Conservation (phyloP, 116 monocot genomes). For the Cymodocea nodosa region DNA sequence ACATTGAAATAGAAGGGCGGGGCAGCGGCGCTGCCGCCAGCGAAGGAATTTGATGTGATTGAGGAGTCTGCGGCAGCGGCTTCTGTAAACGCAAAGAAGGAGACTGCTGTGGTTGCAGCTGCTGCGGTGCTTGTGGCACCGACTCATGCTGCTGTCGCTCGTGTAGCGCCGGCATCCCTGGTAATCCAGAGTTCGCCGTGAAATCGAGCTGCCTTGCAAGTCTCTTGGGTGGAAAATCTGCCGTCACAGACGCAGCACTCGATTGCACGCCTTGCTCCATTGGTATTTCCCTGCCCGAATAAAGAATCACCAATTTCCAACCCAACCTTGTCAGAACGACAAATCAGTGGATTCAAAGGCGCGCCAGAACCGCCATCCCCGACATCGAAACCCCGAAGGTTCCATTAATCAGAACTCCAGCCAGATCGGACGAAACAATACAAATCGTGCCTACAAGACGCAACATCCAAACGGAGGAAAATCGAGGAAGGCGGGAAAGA, state of each 20-base stretch:
- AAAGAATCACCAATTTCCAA: neutral
- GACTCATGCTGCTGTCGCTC: neutral
- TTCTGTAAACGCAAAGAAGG: neutral
- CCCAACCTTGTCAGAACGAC: slow-evolving; percentile 2
- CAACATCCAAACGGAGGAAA: too few relatives aligned
- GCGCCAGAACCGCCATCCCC: neutral
- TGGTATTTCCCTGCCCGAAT: neutral
- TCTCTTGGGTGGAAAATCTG: slow-evolving; percentile 34
- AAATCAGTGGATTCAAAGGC: neutral
- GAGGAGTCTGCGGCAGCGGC: neutral
- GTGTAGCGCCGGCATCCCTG: neutral
- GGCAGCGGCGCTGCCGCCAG: neutral
- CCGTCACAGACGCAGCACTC: slow-evolving; percentile 8
- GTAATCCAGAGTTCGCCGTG: slow-evolving; percentile 5
- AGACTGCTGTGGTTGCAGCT: neutral
- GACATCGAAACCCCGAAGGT: neutral
- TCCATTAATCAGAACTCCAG: neutral
- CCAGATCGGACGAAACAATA: neutral
- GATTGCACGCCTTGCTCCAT: slow-evolving; percentile 27
- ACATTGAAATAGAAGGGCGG: neutral
- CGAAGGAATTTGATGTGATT: neutral
- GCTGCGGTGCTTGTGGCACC: neutral
- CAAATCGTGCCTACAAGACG: neutral
- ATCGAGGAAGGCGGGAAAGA: neutral
- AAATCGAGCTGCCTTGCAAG: slow-evolving; percentile 39